Base-by-base conservation (phyloP, 345 rosid species). In the Excoecaria cochinchinensis region DNA sequence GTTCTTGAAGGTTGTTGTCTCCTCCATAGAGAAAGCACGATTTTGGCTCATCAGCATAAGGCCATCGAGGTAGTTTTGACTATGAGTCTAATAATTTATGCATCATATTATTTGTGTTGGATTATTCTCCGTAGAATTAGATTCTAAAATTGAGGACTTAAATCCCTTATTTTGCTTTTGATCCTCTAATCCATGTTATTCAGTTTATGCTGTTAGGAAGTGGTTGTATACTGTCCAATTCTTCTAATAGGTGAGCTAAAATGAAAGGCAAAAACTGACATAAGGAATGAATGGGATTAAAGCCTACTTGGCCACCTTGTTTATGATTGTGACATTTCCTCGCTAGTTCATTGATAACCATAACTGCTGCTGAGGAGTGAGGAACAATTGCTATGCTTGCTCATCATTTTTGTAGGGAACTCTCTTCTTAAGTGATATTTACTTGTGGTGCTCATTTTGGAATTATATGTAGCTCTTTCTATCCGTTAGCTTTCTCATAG, bases 1-100 rank as follows among this genome's bases (percentile, higher is more conserved):
- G 97, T 91, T 84, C 78, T 93, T 68, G 99, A 93, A 86, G 98
- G 98, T 48, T 95, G 99, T 71, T 93, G 98, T 76, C 86, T 95
- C 74, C 95, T 95, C 59, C 97, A 95, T 78, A 80, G 85, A 15
- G 90, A 90, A 77, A 91, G 98, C 87, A 86, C 91, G n/a, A 71
- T 80, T 17, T 85, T 95, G 69, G 97, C 97, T n/a, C 95, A 91
- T 75, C 89, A 85, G 56, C 86, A 89, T 72, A 88, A 90, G 76
- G 99, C 99, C 53, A 85, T 93, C 8, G 85, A 89, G 82, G 99
- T 93, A 68, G 1, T 55, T 13, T 36, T 71, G 5, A 11, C 8
- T 40, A 6, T 57, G 31, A 31, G 31, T 31, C 31, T 31, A 31
- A 1, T 31, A 31, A 31, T 31, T 2, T 31, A 31, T 31, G 31